Base-by-base conservation (phyloP, 345 rosid genomes). In the Salix dunnii region DNA sequence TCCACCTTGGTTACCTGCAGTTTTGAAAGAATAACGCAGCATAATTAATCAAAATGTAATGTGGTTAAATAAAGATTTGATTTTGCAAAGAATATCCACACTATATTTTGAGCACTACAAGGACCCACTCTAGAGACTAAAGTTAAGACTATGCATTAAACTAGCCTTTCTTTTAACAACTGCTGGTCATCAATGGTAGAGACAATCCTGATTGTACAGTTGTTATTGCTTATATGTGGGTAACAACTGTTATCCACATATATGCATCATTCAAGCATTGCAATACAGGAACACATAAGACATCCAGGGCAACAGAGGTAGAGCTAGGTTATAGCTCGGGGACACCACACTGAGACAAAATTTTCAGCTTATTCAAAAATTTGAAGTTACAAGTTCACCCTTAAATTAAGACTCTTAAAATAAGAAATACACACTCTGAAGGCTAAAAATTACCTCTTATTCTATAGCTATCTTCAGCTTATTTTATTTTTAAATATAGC, bases 1-100 rank as follows among this genome's bases (percentile, higher is more conserved):
- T 85, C 76, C 79, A 93, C 30, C 87, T 95, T 95, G 16, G 90
- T 82, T 66, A 82, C 96, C 97, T 91, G 76, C 68, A 75, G 13
- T 33, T 73, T 68, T 17, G 36, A 69, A 16, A 66, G 74, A 69
- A 73, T 27, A 67, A 77, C 38, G 74, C 68, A 74, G 8, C 38
- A 38, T 23, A 7, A 20, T 21, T 49, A 48, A 70, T 64, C 23
- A 67, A 17, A 49, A 49, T 16, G 55, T 7, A 18, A 18, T 18
- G 1, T 6, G 55, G 21, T 49, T 0, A 49, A 49, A 49, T 11
- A 17, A 49, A 18, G 55, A 18, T 14, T 12, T 30, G 21, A 30
- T 30, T 30, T 64, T 30, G 36, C 17, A 38, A 16, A 64, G 68
- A 30, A 30, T 30, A 64, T 64, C 68, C 68, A 30, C 31, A 6